Conservation (phyloP, 306 rosid genomes). For the Quercus robur region DNA sequence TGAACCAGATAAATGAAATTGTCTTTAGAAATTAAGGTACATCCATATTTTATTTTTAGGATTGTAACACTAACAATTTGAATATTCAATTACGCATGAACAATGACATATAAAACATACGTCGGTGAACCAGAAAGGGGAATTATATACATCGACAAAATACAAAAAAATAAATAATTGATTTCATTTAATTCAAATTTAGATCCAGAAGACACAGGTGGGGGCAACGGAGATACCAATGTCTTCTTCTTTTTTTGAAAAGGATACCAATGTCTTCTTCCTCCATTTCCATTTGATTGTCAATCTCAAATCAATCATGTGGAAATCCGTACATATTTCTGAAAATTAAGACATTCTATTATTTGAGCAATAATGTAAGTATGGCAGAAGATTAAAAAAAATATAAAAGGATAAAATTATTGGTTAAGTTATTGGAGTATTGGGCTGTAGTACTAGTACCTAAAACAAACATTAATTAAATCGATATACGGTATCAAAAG, state of each 20-base stretch:
- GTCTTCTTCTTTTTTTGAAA: not conserved
- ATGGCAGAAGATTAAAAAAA: not conserved
- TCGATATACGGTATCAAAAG: not conserved
- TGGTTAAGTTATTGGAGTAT: not conserved
- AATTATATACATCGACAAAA: not conserved
- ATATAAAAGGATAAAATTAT: not conserved
- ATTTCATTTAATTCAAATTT: not conserved
- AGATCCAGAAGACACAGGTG: conserved; percentile 7
- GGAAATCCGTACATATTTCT: conserved; percentile 29
- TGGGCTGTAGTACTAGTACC: not conserved
- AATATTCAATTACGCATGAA: too few relatives aligned
- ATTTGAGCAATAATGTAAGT: conserved; percentile 14
- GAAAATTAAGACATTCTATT: conserved; percentile 39
- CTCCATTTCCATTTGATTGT: conserved; percentile 1
- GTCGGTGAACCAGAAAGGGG: too few relatives aligned
- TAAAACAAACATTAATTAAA: not conserved
- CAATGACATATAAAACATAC: too few relatives aligned
- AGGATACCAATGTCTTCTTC: not conserved
- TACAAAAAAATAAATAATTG: too few relatives aligned
- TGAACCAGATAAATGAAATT: too few relatives aligned
- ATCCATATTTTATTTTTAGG: too few relatives aligned
- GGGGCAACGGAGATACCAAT: not conserved
- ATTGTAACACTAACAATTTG: too few relatives aligned
- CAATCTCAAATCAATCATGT: conserved; percentile 15
- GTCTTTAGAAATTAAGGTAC: too few relatives aligned